Evolutionary conservation across 2,329 filamentous ascomycete species (phyloP), one percentile per base, ranked within the genome.

Genomic region (Aspergillus udagawae): DNA sequence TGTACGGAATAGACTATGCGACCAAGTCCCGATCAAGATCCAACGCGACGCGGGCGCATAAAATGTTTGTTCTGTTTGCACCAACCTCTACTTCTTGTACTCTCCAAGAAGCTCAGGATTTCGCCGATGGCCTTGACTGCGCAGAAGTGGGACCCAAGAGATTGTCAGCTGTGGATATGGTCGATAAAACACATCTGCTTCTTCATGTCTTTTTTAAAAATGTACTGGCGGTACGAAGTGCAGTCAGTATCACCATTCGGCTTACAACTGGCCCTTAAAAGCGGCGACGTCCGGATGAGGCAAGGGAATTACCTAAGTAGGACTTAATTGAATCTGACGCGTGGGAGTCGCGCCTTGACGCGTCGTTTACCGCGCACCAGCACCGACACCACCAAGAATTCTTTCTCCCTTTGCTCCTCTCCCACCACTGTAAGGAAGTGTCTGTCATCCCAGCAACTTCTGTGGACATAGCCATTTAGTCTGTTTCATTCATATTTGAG

Each of bases 241-340:
- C 14, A 14, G 12, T 17, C 32, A 35, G 32, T 17, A 35, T 17
- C 32, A 35, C 12, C 10, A 12, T 6, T 14, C 32, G 2, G 29
- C 28, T 29, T 17, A 17, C 14, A 14, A 35, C 32, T 5, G 17
- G 6, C 12, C 14, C 14, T 17, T 17, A 38, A 38, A 38, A 38
- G 32, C 32, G 14, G 14, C 14, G 14, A 38, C 5, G 14, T 17
- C 14, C 32, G 14, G n/a, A 38, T 38, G 32, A 17, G 32, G 32
- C 32, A 38, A 38, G 32, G n/a, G 14, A 17, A 38, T 62, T 63
- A 65, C 70, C 68, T 29, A 56, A 68, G 63, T 49, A 35, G 63
- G 67, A 56, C 53, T 72, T 69, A 75, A 75, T 74, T 73, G 70
- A 64, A 67, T 52, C 21, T 48, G 49, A 65, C 63, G 65, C 60